Percentiles rank a stretch among this genome's conserved stretches.
Evolutionary conservation across 768 basidiomycete species (phyloP).

Genomic region (Boletellus emodensis): DNA sequence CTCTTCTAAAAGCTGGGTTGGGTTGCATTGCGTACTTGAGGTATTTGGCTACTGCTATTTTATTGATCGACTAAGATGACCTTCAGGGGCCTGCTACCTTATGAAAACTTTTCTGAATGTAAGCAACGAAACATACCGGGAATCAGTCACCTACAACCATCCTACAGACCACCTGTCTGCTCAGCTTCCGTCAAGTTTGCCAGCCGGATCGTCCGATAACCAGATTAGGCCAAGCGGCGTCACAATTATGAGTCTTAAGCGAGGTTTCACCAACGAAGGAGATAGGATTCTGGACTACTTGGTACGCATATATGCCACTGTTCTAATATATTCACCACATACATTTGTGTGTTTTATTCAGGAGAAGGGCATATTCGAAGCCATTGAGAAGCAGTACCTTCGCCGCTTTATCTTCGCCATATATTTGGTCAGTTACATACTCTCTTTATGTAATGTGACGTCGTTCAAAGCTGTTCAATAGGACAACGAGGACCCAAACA

Average conservation of each 20-base stretch:
- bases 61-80: conserved; percentile 6
- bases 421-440: conserved; percentile 56
- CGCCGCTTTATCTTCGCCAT: conserved; percentile 83
- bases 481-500: conserved; percentile 84
- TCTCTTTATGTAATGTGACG: not conserved
- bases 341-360: conserved; percentile 26
- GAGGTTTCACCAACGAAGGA: conserved; percentile 79
- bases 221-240: conserved; percentile 50
- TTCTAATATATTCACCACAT: conserved; percentile 6
- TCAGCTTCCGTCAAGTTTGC: conserved; percentile 28
- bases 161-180: conserved; percentile 27
- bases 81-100: conserved; percentile 66
- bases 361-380: conserved; percentile 88
- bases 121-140: conserved; percentile 3
- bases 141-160: not conserved
- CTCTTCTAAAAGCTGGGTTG: conserved; percentile 65
- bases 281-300: conserved; percentile 80
- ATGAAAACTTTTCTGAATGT: conserved; percentile 77
- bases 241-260: conserved; percentile 67
- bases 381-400: conserved; percentile 79
- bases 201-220: conserved; percentile 37
- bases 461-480: conserved; percentile 26
- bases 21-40: conserved; percentile 77
- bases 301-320: conserved; percentile 40
- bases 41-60: conserved; percentile 28